Percentiles rank a stretch among this genome's conserved stretches.
Evolutionary conservation across 495 filamentous ascomycete species (phyloP).

Genomic region (Cairneyella variabilis): DNA sequence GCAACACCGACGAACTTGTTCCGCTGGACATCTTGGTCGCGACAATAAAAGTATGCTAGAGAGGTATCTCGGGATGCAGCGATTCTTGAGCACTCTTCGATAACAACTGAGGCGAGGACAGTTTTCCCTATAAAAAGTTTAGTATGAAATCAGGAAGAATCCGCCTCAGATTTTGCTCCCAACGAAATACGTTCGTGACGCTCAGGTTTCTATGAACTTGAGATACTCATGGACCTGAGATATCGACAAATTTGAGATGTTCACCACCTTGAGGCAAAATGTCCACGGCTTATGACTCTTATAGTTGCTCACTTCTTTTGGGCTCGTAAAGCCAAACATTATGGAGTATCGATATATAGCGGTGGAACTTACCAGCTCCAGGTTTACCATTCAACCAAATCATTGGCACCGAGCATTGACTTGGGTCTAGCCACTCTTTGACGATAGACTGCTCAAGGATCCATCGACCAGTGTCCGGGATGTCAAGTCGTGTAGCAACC

Average conservation of each 20-base stretch:
- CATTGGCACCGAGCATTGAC: conserved; percentile 17
- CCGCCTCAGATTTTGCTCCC: too few relatives aligned
- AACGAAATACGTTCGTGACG: too few relatives aligned
- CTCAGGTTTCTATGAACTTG: too few relatives aligned
- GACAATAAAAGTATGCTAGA: conserved; percentile 42
- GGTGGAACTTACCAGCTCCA: conserved; percentile 41
- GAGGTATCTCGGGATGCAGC: conserved; percentile 5
- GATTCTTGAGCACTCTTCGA: conserved; percentile 29
- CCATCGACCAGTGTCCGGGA: conserved; percentile 32
- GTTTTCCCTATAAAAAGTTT: conserved; percentile 38
- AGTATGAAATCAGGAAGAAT: background rate
- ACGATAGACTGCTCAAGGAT: conserved; percentile 28
- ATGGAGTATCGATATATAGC: too few relatives aligned
- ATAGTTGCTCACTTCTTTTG: too few relatives aligned
- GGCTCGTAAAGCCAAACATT: too few relatives aligned
- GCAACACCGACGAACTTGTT: conserved; percentile 30
- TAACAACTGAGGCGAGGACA: conserved; percentile 35
- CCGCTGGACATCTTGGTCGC: conserved; percentile 28
- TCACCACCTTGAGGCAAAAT: too few relatives aligned
- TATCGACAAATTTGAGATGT: too few relatives aligned
- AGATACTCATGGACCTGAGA: too few relatives aligned
- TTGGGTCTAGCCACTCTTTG: conserved; percentile 29
- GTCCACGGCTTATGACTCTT: too few relatives aligned
- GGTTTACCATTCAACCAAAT: conserved; percentile 44
- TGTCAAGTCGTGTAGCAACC: conserved; percentile 23